These are phyloP conservation scores for Suillus americanus DNA, from an alignment of 768 basidiomycete species.

Conservation along the genomic window DNA sequence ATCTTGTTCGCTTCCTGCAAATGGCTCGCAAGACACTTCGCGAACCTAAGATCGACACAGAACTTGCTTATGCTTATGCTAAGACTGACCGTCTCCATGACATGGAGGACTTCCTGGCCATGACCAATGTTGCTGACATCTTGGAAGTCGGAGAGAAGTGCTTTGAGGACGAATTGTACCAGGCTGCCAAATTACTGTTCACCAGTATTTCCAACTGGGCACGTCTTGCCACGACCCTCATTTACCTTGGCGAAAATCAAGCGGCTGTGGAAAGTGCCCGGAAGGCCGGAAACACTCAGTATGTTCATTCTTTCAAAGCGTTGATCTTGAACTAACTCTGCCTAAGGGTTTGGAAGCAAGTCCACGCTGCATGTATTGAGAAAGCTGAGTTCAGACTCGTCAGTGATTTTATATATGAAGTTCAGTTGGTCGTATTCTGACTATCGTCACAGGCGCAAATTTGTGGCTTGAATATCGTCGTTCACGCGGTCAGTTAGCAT, in stretches of 20 bases:
- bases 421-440: constrained; percentile 9
- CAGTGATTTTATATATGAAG: constrained; percentile 18
- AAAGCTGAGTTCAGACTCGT: constrained; percentile 94
- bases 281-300: constrained; percentile 99
- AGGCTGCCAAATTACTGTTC: constrained; percentile 95
- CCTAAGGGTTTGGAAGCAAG: constrained; percentile 97
- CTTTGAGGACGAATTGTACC: constrained; percentile 97
- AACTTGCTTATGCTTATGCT: constrained; percentile 96
- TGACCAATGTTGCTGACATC: constrained; percentile 98
- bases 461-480: constrained; percentile 96
- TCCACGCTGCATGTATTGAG: constrained; percentile 97
- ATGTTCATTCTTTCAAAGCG: constrained; percentile 27
- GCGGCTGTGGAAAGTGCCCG: constrained; percentile 98
- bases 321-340: constrained; percentile 11
- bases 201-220: constrained; percentile 99
- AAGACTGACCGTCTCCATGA: constrained; percentile 97
- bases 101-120: constrained; percentile 98
- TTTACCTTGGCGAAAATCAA: constrained; percentile 98
- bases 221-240: constrained; percentile 93
- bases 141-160: constrained; percentile 98
- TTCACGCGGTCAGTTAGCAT: constrained; percentile 61
- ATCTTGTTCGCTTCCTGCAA: constrained; percentile 95
- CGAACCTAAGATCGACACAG: constrained; percentile 97
- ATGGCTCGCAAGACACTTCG: constrained; percentile 98
- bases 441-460: constrained; percentile 75